phyloP scores from a whole-genome alignment of 1,284 basidiomycete species.

The Kwoniella shivajii region DNA sequence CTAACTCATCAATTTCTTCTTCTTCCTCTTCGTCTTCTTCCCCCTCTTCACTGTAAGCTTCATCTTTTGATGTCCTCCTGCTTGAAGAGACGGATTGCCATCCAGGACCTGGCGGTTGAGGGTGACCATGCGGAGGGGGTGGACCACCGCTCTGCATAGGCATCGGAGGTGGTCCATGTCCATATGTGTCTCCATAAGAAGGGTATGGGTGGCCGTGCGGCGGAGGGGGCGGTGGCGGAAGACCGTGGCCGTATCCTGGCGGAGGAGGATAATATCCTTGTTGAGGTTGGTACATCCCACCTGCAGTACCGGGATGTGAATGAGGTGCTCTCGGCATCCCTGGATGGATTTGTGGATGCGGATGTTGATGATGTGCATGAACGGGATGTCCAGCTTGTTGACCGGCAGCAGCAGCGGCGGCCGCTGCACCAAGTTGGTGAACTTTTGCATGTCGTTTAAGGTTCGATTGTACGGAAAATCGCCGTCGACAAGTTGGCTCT shows the following conservation, averaged over 20 bases:
- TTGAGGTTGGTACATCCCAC: constrained; percentile 2
- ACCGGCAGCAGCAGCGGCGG: background rate
- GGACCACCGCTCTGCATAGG: background rate
- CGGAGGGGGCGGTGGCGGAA: no score
- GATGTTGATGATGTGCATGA: constrained; percentile 1
- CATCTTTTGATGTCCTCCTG: constrained; percentile 9
- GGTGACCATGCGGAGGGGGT: background rate
- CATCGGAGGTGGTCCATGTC: constrained; percentile 5
- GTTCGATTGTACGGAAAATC: constrained; percentile 53
- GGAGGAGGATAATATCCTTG: background rate
- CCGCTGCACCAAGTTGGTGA: constrained; percentile 34
- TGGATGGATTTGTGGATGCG: background rate
- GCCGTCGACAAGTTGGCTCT: constrained; percentile 43
- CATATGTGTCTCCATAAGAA: background rate
- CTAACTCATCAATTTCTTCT: constrained; percentile 11
- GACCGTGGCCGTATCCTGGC: background rate
- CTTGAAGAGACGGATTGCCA: constrained; percentile 2
- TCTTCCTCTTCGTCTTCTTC: constrained; percentile 11
- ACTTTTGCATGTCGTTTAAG: constrained; percentile 51
- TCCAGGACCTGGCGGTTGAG: background rate
- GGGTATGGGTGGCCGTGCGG: background rate
- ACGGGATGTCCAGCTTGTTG: constrained; percentile 3
- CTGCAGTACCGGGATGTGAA: background rate
- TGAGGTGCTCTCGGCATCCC: constrained; percentile 8
- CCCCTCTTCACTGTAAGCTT: constrained; percentile 12